Evolutionary conservation across 768 basidiomycete species (phyloP), one percentile per base, ranked within the genome.

Genomic region (Tricholoma matsutake): DNA sequence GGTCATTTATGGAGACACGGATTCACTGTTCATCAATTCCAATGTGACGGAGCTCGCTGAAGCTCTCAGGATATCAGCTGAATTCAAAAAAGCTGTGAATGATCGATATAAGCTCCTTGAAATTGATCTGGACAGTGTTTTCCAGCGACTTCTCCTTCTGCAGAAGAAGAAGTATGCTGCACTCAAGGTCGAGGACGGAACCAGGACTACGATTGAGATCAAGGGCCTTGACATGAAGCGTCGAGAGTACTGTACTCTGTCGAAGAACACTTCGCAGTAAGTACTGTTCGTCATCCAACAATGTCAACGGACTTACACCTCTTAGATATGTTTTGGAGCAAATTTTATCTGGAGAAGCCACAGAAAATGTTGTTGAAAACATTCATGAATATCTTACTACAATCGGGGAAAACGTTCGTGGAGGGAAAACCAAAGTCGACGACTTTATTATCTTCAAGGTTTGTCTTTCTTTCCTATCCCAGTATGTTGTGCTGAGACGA

Each of bases 121-220:
- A 72, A 99, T 99, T 62, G 97, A 99, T 70, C 81, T 98, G 14
- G 96, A 99, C 68, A 87, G 91, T 2, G 84, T 98, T 35, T 99
- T 99, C 79, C 87, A 96, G 69, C 86, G 97, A 0, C 80, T 99
- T 43, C 76, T 99, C 1, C 83, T 99, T 10, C 76, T 99, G 57
- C 96, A 98, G 70, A 99, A 99, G 83, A 99, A 99, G 81, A 98
- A 99, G 75, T 99, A 99, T 66, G 97, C 97, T 0, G 97, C 97
- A 0, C 80, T 98, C 72, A 98, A 97, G 76, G 86, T 98, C 43
- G 93, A 95, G 67, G 92, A 94, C 64, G 87, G 87, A 28, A 82
- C 83, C 0, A 82, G 84, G 59, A 89, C 91, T 0, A 86, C 84
- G 13, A 91, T 85, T 1, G 97, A 99, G 69, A 80, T 99, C 73